Conservation (phyloP, 2,329 filamentous ascomycete genomes). For the Teratosphaeria epicoccoides region DNA sequence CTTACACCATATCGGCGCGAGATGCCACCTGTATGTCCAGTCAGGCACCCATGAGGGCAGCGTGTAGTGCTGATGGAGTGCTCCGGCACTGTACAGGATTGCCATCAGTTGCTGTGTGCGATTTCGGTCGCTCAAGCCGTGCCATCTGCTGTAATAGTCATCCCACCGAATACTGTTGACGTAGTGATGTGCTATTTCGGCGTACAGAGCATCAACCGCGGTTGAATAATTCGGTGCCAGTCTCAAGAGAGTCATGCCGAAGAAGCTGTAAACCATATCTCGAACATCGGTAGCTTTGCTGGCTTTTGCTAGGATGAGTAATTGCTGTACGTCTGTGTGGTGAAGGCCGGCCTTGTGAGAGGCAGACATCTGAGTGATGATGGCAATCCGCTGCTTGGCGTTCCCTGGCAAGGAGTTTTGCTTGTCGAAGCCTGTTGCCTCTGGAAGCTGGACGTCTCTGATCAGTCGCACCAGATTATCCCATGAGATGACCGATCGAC, state of each 20-base stretch:
- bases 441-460: constrained; percentile 11
- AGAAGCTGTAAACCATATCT: constrained; percentile 24
- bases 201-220: constrained; percentile 14
- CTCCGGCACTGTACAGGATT: constrained; percentile 22
- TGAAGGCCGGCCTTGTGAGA: constrained; percentile 15
- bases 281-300: constrained; percentile 20
- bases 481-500: constrained; percentile 12
- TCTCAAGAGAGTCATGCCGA: constrained; percentile 17
- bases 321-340: constrained; percentile 22
- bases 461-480: constrained; percentile 20
- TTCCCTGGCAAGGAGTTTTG: constrained; percentile 20
- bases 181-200: constrained; percentile 19
- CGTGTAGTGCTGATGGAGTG: constrained; percentile 18
- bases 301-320: constrained; percentile 22
- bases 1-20: constrained; percentile 21
- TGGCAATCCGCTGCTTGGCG: constrained; percentile 21
- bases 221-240: constrained; percentile 17
- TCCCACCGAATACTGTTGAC: constrained; percentile 17
- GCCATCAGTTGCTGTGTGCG: constrained; percentile 21
- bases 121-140: constrained; percentile 13
- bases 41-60: constrained; percentile 27
- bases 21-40: constrained; percentile 21
- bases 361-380: constrained; percentile 22
- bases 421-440: constrained; percentile 18
- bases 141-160: constrained; percentile 15